Conservation (phyloP, 2,329 filamentous ascomycete species). For the Calycina marina region DNA sequence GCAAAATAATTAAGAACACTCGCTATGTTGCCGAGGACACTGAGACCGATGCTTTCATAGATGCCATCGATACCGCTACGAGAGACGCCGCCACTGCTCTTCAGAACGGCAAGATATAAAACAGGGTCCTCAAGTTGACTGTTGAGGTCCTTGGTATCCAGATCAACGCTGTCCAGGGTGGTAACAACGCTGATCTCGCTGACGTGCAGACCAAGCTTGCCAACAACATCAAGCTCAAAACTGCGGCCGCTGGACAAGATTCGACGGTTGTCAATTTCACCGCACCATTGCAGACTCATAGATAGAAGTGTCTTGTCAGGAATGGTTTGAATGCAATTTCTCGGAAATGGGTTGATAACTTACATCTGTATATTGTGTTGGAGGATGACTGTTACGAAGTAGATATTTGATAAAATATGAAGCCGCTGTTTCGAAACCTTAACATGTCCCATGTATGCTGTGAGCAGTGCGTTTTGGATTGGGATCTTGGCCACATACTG, state of each 20-base stretch:
- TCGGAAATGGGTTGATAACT: no score
- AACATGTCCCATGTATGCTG: no score
- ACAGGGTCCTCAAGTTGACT: slow-evolving; percentile 43
- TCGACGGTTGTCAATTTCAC: slow-evolving; percentile 27
- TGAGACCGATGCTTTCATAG: slow-evolving; percentile 37
- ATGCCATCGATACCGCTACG: slow-evolving; percentile 33
- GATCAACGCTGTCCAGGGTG: slow-evolving; percentile 35
- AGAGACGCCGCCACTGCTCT: slow-evolving; percentile 33
- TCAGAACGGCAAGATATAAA: slow-evolving; percentile 41
- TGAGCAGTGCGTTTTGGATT: no score
- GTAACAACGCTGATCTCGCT: slow-evolving; percentile 28
- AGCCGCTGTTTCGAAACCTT: no score
- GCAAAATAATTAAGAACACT: slow-evolving; percentile 34
- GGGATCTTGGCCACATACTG: no score
- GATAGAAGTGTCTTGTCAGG: no score
- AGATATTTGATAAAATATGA: no score
- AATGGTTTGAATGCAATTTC: no score
- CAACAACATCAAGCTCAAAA: slow-evolving; percentile 36
- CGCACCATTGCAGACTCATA: no score
- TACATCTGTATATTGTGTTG: no score
- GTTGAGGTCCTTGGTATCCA: slow-evolving; percentile 35
- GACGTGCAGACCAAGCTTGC: slow-evolving; percentile 35
- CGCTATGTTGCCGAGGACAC: slow-evolving; percentile 38
- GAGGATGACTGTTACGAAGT: no score
- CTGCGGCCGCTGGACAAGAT: slow-evolving; percentile 30